Evolutionary conservation across 176 grass and related monocot species (phyloP).

Genomic region (Avena insularis): DNA sequence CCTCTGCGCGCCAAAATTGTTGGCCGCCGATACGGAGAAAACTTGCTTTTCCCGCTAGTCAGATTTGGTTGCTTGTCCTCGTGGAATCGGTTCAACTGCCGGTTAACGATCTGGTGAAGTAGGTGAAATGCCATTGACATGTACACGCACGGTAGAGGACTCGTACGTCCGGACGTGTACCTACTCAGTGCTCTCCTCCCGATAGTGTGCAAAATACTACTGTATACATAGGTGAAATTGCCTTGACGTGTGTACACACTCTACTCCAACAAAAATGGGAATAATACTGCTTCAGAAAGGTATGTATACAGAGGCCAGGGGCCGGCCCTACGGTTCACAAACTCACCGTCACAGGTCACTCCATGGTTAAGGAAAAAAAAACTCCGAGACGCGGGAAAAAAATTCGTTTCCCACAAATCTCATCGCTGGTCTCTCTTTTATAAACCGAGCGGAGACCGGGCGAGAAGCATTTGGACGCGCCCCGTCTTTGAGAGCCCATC

Average conservation of each 20-base stretch:
- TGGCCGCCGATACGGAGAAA: background rate
- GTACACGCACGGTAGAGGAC: background rate
- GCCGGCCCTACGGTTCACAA: background rate
- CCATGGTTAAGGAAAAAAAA: background rate
- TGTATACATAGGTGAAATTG: no score
- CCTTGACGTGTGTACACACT: no score
- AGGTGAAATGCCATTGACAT: constrained; percentile 22
- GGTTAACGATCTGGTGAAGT: constrained; percentile 7
- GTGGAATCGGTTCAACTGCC: constrained; percentile 34
- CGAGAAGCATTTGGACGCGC: constrained; percentile 9
- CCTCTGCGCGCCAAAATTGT: background rate
- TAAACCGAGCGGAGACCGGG: background rate
- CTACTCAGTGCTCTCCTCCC: no score
- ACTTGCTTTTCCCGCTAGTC: background rate
- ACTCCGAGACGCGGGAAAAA: background rate
- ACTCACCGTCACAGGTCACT: background rate
- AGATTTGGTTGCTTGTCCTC: background rate
- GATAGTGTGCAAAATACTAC: no score
- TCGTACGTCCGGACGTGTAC: background rate
- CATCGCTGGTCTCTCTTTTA: constrained; percentile 35
- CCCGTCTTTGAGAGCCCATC: background rate
- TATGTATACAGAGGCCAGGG: no score
- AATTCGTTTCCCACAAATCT: background rate
- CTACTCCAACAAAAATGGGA: background rate
- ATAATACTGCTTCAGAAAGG: background rate